Base-by-base conservation (phyloP, 441 rosid genomes). In the Corymbia calophylla region DNA sequence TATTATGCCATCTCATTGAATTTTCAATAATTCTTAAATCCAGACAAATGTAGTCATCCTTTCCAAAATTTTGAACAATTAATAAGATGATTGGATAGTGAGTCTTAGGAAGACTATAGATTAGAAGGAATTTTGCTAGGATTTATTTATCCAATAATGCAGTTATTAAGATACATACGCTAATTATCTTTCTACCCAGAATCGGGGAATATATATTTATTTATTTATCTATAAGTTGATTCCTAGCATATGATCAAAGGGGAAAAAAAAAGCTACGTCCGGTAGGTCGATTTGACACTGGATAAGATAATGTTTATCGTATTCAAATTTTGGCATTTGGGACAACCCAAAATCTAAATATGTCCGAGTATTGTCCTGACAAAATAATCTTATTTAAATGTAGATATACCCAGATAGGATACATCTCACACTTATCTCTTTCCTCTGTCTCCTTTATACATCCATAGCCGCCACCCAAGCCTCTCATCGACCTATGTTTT, bases 351-450 rank as follows among this genome's bases (percentile, higher is more conserved):
- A 68, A 73, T 73, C 1, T 0, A 3, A 70, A 35, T 70, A 35
- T 19, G 1, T 35, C 23, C 3, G 0, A 4, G 19, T 70, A 35
- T 70, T 35, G 0, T 70, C 48, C 0, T 18, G 5, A 73, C 39
- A 73, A 39, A 39, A 73, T 11, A 39, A 73, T 35, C 1, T 1
- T 1, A 73, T 5, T 19, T 73, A 73, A 12, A 0, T 15, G 4
- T 39, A 29, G 5, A 73, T 73, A 21, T 19, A 35, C 23, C 2
- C 1, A 2, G 4, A 39, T 39, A 73, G 5, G 48, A 11, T 21
- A 73, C 21, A 9, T 21, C 29, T 10, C 49, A 6, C 49, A 21
- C 49, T 39, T 29, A 70, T 73, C 49, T 73, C 23, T 39, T 44
- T 73, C 5, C 15, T 1, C 1, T 2, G 0, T 70, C 47, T 15